phyloP scores from a whole-genome alignment of 2,329 filamentous ascomycete genomes.

The Monilinia fructigena region DNA sequence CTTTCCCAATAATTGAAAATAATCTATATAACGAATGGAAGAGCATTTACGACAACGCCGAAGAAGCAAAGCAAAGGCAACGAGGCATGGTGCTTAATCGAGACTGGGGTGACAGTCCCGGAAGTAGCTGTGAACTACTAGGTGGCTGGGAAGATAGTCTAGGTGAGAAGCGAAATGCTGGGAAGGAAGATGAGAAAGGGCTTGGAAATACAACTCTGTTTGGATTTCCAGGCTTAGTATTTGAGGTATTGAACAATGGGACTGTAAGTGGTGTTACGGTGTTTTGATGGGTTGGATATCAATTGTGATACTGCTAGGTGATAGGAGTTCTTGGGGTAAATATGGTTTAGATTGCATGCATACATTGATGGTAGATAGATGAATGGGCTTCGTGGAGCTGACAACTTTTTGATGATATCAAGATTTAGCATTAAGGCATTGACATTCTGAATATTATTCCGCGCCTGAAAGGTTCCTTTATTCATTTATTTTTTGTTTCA shows the following conservation, averaged over 20 bases:
- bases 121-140: slow-evolving; percentile 78
- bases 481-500: background rate
- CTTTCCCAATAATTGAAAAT: slow-evolving; percentile 70
- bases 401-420: slow-evolving; percentile 11
- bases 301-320: background rate
- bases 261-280: slow-evolving; percentile 86
- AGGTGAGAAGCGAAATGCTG: slow-evolving; percentile 44
- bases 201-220: slow-evolving; percentile 79
- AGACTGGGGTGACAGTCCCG: slow-evolving; percentile 87
- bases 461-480: background rate
- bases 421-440: background rate
- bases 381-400: background rate
- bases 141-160: slow-evolving; percentile 81
- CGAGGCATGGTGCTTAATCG: slow-evolving; percentile 86
- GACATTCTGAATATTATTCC: slow-evolving; percentile 2
- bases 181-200: slow-evolving; percentile 53
- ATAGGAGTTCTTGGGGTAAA: slow-evolving; percentile 1
- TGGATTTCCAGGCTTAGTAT: slow-evolving; percentile 89
- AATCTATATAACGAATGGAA: slow-evolving; percentile 69
- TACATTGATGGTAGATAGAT: background rate
- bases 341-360: slow-evolving; percentile 4
- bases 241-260: slow-evolving; percentile 93
- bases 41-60: slow-evolving; percentile 57
- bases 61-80: slow-evolving; percentile 53
- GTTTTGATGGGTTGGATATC: slow-evolving; percentile 52